Base-by-base conservation (phyloP, 2,329 filamentous ascomycete species). In the Penicillium psychrosexuale region DNA sequence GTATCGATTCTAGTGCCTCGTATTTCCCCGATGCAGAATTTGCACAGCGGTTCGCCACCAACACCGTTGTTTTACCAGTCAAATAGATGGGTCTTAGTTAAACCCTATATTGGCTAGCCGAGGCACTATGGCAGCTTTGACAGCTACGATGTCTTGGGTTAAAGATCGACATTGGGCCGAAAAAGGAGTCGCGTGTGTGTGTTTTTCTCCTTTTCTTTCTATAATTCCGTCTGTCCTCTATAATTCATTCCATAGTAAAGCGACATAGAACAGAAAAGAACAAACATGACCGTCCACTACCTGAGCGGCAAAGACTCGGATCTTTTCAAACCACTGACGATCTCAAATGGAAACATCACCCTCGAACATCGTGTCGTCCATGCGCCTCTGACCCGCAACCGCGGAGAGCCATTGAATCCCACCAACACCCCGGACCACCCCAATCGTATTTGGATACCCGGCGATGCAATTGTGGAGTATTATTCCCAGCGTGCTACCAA, bases 321-420 rank as follows among this genome's bases (percentile, higher is more conserved):
- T 62, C 72, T 79, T 36, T 81, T 79, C 60, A 65, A 69, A 51
- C 76, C 78, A 6, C 61, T 80, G 51, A 62, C 70, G 30, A 72
- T 80, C 45, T 72, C 77, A 56, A 77, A 77, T 66, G 76, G 81
- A 56, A 75, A 76, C 40, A 73, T 79, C 40, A 67, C 67, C 9
- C 76, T 85, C 31, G 72, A 76, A 46, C 80, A 84, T 61, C 78
- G 82, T 49, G 69, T 84, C 24, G 71, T 81, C 42, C 66, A 79
- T 60, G 78, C 80, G 1, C 79, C 83, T 2, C 66, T 84, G 52
- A 84, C 82, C 5, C 77, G 82, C 17, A 80, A 79, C 61, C 76
- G 82, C 27, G 78, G 79, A 17, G 77, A 75, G 6, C 79, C 80
- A 3, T 49, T 76, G 36, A 74, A 73, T 11, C 58, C 69, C 12